phyloP scores from a whole-genome alignment of 441 rosid genomes.

The Raphanus hybrid region DNA sequence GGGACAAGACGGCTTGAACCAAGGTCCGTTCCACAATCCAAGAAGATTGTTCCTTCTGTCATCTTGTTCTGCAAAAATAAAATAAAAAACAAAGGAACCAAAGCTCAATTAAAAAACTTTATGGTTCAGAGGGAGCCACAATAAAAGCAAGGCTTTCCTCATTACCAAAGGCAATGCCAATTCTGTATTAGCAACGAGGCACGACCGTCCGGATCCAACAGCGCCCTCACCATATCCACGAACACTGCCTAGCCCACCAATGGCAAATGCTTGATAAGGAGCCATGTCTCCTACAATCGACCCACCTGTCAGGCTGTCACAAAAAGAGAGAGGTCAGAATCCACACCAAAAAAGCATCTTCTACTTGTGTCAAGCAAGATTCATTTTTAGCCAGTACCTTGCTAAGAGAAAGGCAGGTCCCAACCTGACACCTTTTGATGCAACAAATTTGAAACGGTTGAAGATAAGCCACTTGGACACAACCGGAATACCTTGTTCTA shows the following conservation, averaged over 20 bases:
- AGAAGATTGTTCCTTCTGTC: conserved; percentile 78
- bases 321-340: conserved; percentile 25
- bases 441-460: conserved; percentile 84
- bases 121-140: not conserved
- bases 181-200: conserved; percentile 86
- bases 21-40: conserved; percentile 94
- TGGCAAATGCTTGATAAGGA: conserved; percentile 95
- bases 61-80: conserved; percentile 58
- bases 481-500: conserved; percentile 96
- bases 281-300: conserved; percentile 99
- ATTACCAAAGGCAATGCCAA: conserved; percentile 79
- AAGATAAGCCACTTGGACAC: conserved; percentile 90
- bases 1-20: conserved; percentile 92
- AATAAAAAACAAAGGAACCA: conserved; percentile 11
- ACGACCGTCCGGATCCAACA: conserved; percentile 92
- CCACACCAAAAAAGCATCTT: conserved; percentile 22
- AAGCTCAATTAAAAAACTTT: conserved; percentile 5
- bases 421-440: conserved; percentile 81
- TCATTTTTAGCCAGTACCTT: conserved; percentile 52
- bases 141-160: not conserved
- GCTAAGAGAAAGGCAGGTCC: conserved; percentile 90
- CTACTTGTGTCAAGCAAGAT: not conserved
- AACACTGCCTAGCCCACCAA: conserved; percentile 92
- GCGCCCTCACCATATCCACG: conserved; percentile 97
- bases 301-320: conserved; percentile 87